A percentile compares a stretch with the other conserved stretches of the same genome.
Conservation (phyloP, 2,329 filamentous ascomycete genomes). For the Graphium sp. region DNA sequence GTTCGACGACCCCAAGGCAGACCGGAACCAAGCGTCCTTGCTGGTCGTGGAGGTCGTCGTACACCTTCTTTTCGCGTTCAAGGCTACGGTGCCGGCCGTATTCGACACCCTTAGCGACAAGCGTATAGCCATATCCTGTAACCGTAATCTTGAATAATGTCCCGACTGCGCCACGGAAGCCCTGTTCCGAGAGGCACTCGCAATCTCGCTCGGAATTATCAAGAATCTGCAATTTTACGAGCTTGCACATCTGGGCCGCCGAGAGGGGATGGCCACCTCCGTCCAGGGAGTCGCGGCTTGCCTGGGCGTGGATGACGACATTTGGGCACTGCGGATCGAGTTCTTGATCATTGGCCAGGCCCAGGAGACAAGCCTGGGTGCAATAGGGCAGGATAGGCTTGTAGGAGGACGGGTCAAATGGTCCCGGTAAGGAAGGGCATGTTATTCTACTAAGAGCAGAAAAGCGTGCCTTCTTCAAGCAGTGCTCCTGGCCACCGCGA, state of each 20-base stretch:
- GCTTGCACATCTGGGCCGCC: neutral
- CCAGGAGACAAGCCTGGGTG: neutral
- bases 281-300: neutral
- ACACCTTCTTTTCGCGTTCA: constrained; percentile 5
- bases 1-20: constrained; percentile 6
- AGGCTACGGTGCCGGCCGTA: constrained; percentile 3
- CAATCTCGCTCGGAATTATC: constrained; percentile 1
- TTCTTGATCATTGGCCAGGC: neutral
- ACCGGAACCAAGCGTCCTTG: constrained; percentile 7
- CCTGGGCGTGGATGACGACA: neutral
- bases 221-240: neutral
- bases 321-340: neutral
- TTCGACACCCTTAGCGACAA: constrained; percentile 8
- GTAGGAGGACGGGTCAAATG: no score
- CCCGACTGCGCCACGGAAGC: neutral
- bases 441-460: no score
- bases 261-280: neutral
- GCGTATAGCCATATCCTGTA: constrained; percentile 7
- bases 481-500: no score
- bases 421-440: no score
- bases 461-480: no score
- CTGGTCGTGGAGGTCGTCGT: constrained; percentile 3
- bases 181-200: neutral
- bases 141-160: constrained; percentile 7
- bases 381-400: neutral